These are phyloP conservation scores for Kluyveromyces wickerhamii DNA, from an alignment of 805 yeast genomes.

Conservation along the genomic window DNA sequence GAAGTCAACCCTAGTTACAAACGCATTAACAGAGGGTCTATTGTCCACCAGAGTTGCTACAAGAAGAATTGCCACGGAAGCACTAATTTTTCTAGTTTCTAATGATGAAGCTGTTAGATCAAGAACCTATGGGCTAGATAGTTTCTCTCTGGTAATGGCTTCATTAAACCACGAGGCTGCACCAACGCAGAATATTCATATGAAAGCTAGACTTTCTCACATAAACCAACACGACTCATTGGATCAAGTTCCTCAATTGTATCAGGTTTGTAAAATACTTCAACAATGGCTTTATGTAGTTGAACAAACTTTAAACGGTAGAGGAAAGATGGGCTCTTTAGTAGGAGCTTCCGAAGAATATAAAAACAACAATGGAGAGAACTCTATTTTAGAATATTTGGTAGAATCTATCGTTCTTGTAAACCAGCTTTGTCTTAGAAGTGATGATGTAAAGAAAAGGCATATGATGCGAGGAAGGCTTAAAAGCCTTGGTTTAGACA, in stretches of 20 bases:
- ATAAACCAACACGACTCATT: conserved; percentile 5
- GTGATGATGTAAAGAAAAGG: conserved; percentile 26
- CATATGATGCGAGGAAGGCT: conserved; percentile 26
- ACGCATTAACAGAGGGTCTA: conserved; percentile 63
- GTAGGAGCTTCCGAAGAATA: conserved; percentile 90
- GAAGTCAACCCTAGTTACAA: conserved; percentile 39
- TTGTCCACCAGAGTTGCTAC: conserved; percentile 70
- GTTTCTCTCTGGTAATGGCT: conserved; percentile 13
- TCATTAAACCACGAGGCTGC: conserved; percentile 32
- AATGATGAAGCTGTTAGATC: conserved; percentile 3
- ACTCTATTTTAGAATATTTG: conserved; percentile 32
- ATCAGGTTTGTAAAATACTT: conserved; percentile 38
- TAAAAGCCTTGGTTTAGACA: conserved; percentile 25
- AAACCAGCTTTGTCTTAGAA: conserved; percentile 24
- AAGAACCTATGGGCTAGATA: neutral
- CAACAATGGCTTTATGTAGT: conserved; percentile 67
- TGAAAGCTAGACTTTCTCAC: conserved; percentile 17
- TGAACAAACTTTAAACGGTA: conserved; percentile 64
- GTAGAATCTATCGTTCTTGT: conserved; percentile 26
- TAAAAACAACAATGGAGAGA: conserved; percentile 37
- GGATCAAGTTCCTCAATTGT: conserved; percentile 9
- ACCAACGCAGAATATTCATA: conserved; percentile 13
- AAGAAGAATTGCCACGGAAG: conserved; percentile 71
- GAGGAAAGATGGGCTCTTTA: conserved; percentile 82
- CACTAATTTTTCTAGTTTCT: conserved; percentile 46